Evolutionary conservation across 306 rosid species (phyloP).

Genomic region (Sicyos baderoa): DNA sequence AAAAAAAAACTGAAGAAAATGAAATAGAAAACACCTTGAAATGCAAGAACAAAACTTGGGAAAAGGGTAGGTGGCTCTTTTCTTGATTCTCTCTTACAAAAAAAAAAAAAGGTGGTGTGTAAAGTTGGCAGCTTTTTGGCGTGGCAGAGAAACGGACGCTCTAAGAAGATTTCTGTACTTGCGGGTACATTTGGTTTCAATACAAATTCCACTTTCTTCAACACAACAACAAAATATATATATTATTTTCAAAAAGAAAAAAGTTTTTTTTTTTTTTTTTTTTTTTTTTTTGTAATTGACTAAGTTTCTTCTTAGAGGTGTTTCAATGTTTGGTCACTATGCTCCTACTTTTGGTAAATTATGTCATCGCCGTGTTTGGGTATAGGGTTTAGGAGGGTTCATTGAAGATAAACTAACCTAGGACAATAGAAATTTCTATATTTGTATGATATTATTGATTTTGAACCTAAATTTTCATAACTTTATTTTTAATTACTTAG

Average conservation of each 20-base stretch:
- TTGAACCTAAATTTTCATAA: too few species aligned
- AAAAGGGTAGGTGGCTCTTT: not conserved
- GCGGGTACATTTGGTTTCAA: constrained; percentile 9
- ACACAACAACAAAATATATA: too few species aligned
- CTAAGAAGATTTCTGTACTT: constrained; percentile 16
- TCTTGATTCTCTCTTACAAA: not conserved
- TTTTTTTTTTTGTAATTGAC: too few species aligned
- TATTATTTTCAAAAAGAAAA: too few species aligned
- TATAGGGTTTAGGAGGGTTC: too few species aligned
- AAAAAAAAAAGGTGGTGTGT: not conserved
- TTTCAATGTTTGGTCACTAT: constrained; percentile 13
- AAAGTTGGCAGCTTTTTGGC: constrained; percentile 19
- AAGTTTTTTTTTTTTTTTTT: too few species aligned
- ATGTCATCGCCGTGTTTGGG: not conserved
- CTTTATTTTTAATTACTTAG: too few species aligned
- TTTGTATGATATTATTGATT: too few species aligned
- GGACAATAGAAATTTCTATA: too few species aligned
- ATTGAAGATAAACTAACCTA: too few species aligned
- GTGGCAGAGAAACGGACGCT: constrained; percentile 12
- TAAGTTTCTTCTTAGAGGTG: constrained; percentile 4
- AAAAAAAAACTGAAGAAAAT: not conserved
- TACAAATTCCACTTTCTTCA: not conserved
- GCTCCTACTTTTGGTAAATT: constrained; percentile 5
- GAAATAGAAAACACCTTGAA: not conserved
- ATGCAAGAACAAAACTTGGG: not conserved